Evolutionary conservation across 257 asterid genomes (phyloP).

Genomic region (Nicotiana tabacum): DNA sequence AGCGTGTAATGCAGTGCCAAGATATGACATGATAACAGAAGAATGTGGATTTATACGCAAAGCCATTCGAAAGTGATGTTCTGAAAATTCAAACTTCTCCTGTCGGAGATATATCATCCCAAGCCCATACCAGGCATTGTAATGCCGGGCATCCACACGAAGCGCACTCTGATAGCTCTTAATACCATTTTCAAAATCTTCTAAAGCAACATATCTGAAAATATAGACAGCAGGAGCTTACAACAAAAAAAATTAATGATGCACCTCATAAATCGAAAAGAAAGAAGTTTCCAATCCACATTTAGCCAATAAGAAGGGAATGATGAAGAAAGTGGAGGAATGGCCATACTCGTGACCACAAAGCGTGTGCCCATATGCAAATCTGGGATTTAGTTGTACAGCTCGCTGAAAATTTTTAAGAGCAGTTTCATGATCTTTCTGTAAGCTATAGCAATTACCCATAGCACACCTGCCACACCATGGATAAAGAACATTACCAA

Average conservation of each 20-base stretch:
- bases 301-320: neutral
- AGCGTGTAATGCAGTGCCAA: conserved; percentile 86
- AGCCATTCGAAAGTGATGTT: conserved; percentile 92
- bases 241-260: conserved; percentile 10
- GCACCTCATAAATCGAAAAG: neutral
- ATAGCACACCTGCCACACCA: conserved; percentile 72
- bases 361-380: conserved; percentile 86
- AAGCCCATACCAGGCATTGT: conserved; percentile 98
- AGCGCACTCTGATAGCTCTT: conserved; percentile 85
- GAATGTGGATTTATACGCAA: conserved; percentile 78
- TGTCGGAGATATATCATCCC: conserved; percentile 94
- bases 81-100: conserved; percentile 88
- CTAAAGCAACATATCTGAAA: conserved; percentile 76
- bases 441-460: conserved; percentile 95
- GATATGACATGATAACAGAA: conserved; percentile 90
- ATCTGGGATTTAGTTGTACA: conserved; percentile 84
- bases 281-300: neutral
- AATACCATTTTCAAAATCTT: conserved; percentile 88
- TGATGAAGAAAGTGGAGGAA: conserved; percentile 8
- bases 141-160: conserved; percentile 77
- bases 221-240: conserved; percentile 10
- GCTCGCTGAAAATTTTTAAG: conserved; percentile 91
- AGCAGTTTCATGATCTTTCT: conserved; percentile 93
- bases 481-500: neutral
- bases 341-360: conserved; percentile 88